A percentile compares a stretch with the other conserved stretches of the same genome.
phyloP scores from a whole-genome alignment of 78 protist species.

The Dictyostelium discoideum region DNA sequence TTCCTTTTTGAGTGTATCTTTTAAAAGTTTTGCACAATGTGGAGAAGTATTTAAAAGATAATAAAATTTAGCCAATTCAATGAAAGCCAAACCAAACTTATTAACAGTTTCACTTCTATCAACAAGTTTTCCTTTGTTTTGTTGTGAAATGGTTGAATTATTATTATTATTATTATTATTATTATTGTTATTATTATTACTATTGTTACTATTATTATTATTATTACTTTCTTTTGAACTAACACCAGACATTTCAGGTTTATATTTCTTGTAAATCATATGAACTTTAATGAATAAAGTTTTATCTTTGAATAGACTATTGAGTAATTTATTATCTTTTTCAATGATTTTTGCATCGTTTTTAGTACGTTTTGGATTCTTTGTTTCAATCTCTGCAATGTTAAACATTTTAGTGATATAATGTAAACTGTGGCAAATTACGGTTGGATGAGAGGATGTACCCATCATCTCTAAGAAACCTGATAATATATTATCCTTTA shows the following conservation, averaged over 20 bases:
- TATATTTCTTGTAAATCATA: slow-evolving; percentile 73
- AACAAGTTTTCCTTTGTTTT: not conserved
- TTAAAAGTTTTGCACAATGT: slow-evolving; percentile 23
- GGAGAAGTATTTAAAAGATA: not conserved
- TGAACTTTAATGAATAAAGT: slow-evolving; percentile 75
- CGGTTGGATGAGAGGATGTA: slow-evolving; percentile 34
- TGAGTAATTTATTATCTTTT: slow-evolving; percentile 56
- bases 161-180: no score
- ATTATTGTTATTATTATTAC: no score
- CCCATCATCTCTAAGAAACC: slow-evolving; percentile 53
- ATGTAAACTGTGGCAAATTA: slow-evolving; percentile 58
- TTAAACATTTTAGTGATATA: slow-evolving; percentile 71
- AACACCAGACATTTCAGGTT: not conserved
- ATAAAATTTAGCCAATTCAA: slow-evolving; percentile 64
- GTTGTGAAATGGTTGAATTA: not conserved
- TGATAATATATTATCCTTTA: not conserved
- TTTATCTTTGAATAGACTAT: slow-evolving; percentile 25
- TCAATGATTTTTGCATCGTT: slow-evolving; percentile 49
- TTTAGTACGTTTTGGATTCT: not conserved
- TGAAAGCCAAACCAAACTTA: slow-evolving; percentile 46
- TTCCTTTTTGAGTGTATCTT: slow-evolving; percentile 38
- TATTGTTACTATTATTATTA: no score
- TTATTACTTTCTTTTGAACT: not conserved
- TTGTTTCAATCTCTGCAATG: not conserved
- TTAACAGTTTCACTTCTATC: not conserved